These are phyloP conservation scores for Candida yuanshanica DNA, from an alignment of 805 yeast genomes.

Conservation along the genomic window DNA sequence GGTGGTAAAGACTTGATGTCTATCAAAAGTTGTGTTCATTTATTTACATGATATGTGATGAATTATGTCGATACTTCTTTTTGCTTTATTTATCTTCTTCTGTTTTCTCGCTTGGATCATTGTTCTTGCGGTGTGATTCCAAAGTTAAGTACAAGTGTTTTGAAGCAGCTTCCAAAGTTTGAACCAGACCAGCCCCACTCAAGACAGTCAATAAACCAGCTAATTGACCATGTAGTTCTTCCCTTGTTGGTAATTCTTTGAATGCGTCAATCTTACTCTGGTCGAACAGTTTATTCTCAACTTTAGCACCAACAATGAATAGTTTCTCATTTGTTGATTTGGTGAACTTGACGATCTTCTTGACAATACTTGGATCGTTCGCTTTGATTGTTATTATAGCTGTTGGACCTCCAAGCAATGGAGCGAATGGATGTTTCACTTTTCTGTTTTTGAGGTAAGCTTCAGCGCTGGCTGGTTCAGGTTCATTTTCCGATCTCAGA, in stretches of 20 bases:
- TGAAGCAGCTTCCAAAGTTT: conserved; percentile 69
- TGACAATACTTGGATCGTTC: conserved; percentile 66
- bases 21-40: not conserved
- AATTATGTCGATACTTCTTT: not conserved
- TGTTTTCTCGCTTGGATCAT: conserved; percentile 20
- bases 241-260: conserved; percentile 68
- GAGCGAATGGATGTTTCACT: conserved; percentile 59
- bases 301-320: conserved; percentile 78
- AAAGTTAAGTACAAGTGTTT: conserved; percentile 68
- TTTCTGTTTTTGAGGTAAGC: conserved; percentile 39
- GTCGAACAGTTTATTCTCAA: conserved; percentile 56
- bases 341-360: conserved; percentile 53
- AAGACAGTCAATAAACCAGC: conserved; percentile 76
- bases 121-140: conserved; percentile 51
- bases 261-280: conserved; percentile 49
- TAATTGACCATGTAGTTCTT: conserved; percentile 72
- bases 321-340: conserved; percentile 65
- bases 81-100: conserved; percentile 5
- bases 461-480: conserved; percentile 66
- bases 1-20: no score
- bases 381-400: conserved; percentile 66
- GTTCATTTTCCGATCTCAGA: conserved; percentile 59
- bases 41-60: conserved; percentile 2
- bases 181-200: conserved; percentile 86
- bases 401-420: conserved; percentile 78